Evolutionary conservation across 495 filamentous ascomycete species (phyloP).

Genomic region (Neurospora sp.): DNA sequence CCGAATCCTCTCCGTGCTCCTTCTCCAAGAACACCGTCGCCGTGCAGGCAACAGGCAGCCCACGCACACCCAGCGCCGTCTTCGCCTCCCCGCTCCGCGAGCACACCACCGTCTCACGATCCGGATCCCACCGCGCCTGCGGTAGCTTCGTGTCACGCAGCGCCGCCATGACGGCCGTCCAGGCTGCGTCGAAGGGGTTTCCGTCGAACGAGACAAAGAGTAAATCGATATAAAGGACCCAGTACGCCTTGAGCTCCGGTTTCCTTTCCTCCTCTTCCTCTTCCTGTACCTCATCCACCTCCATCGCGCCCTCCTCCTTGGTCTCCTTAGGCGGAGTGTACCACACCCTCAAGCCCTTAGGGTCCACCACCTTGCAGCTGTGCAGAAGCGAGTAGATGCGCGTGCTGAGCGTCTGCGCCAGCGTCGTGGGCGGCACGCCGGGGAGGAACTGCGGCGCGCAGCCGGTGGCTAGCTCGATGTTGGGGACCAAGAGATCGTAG

Average conservation of each 20-base stretch:
- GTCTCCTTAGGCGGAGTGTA: slow-evolving; percentile 43
- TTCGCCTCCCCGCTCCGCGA: slow-evolving; percentile 44
- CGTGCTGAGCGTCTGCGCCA: slow-evolving; percentile 76
- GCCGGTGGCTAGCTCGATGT: slow-evolving; percentile 82
- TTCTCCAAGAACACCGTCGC: slow-evolving; percentile 68
- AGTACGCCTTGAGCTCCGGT: slow-evolving; percentile 67
- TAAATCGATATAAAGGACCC: slow-evolving; percentile 88
- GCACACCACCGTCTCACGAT: slow-evolving; percentile 69
- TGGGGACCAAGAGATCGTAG: slow-evolving; percentile 76
- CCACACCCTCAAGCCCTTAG: slow-evolving; percentile 58
- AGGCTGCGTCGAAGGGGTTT: slow-evolving; percentile 82
- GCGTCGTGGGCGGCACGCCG: slow-evolving; percentile 63
- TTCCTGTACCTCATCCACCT: slow-evolving; percentile 33
- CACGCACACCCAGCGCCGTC: slow-evolving; percentile 36
- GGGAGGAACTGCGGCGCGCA: slow-evolving; percentile 79
- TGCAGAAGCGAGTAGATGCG: slow-evolving; percentile 67
- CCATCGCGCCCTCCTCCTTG: slow-evolving; percentile 22
- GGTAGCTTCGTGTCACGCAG: slow-evolving; percentile 72
- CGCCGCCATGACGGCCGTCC: slow-evolving; percentile 77
- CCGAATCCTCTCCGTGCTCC: slow-evolving; percentile 40
- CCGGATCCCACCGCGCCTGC: slow-evolving; percentile 73
- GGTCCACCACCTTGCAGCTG: slow-evolving; percentile 50
- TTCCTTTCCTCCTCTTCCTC: slow-evolving; percentile 29
- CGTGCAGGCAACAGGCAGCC: slow-evolving; percentile 63
- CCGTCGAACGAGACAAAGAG: slow-evolving; percentile 86